Evolutionary conservation across 208 protist species (phyloP).

Genomic region (Wallacemonas collosoma): DNA sequence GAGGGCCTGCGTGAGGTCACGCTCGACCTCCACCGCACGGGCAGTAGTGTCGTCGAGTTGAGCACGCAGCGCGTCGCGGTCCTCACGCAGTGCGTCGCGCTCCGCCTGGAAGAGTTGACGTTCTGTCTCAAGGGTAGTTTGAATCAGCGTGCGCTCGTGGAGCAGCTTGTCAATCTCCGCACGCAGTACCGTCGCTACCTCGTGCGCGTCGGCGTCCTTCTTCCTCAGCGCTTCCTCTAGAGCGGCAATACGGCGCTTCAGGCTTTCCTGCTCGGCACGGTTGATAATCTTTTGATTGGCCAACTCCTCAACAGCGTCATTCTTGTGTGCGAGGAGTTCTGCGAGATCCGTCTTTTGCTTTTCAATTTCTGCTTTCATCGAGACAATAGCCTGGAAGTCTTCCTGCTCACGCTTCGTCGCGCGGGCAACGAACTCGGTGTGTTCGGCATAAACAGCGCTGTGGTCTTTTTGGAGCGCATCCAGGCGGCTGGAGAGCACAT

Average conservation of each 20-base stretch:
- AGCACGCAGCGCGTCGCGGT: slow-evolving; percentile 27
- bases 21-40: slow-evolving; percentile 36
- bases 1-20: slow-evolving; percentile 74
- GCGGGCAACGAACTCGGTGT: slow-evolving; percentile 43
- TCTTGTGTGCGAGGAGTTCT: slow-evolving; percentile 50
- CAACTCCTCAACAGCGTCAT: slow-evolving; percentile 44
- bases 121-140: slow-evolving; percentile 30
- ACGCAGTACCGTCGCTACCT: slow-evolving; percentile 72
- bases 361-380: slow-evolving; percentile 73
- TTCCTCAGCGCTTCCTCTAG: slow-evolving; percentile 77
- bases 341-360: slow-evolving; percentile 71
- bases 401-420: slow-evolving; percentile 67
- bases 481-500: slow-evolving; percentile 56
- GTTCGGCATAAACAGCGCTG: slow-evolving; percentile 26
- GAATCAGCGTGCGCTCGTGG: slow-evolving; percentile 32
- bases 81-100: slow-evolving; percentile 19
- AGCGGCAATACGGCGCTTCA: slow-evolving; percentile 69
- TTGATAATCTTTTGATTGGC: slow-evolving; percentile 71
- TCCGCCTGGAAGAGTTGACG: slow-evolving; percentile 32
- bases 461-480: slow-evolving; percentile 33
- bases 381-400: slow-evolving; percentile 72
- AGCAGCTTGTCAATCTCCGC: slow-evolving; percentile 53
- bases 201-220: slow-evolving; percentile 73
- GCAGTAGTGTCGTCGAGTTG: slow-evolving; percentile 37
- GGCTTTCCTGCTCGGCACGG: slow-evolving; percentile 77